A percentile compares a stretch with the other conserved stretches of the same genome.
Evolutionary conservation across 169 alveolate genomes (phyloP).

Genomic region (Plasmodium sp.): DNA sequence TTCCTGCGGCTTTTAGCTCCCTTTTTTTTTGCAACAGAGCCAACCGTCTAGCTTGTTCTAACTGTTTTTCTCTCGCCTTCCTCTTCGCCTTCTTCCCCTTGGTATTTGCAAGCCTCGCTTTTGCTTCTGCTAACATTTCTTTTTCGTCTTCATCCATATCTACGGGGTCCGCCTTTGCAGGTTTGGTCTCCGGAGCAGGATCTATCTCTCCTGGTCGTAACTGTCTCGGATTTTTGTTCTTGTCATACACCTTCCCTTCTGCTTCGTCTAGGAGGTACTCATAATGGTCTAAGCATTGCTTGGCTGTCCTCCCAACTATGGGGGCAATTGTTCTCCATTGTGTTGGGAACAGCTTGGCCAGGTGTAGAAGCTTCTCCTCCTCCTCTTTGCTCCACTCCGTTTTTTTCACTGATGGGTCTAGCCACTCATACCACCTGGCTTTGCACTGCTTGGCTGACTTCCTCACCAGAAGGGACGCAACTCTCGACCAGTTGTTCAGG

Average conservation of each 20-base stretch:
- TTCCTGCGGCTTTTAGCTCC: slow-evolving; percentile 99
- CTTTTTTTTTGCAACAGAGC: slow-evolving; percentile 97
- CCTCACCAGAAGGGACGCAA: slow-evolving; percentile 97
- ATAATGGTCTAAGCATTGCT: slow-evolving; percentile 99
- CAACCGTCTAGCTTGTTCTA: slow-evolving; percentile 97
- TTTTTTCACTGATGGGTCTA: slow-evolving; percentile 98
- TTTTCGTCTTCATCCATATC: slow-evolving; percentile 99
- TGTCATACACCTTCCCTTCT: slow-evolving; percentile 92
- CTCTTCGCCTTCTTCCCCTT: slow-evolving; percentile 99
- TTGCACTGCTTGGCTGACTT: slow-evolving; percentile 99
- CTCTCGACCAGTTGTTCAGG: slow-evolving; percentile 99
- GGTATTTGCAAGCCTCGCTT: slow-evolving; percentile 99
- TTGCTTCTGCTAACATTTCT: slow-evolving; percentile 99
- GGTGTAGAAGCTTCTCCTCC: slow-evolving; percentile 98
- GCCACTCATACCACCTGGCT: slow-evolving; percentile 98
- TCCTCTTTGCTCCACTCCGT: slow-evolving; percentile 99
- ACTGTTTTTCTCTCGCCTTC: slow-evolving; percentile 97
- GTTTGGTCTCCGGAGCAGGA: slow-evolving; percentile 99
- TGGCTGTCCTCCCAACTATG: slow-evolving; percentile 99
- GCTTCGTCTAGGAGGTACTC: slow-evolving; percentile 98
- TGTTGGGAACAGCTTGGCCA: slow-evolving; percentile 99
- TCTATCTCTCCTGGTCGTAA: slow-evolving; percentile 99
- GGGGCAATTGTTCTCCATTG: slow-evolving; percentile 99
- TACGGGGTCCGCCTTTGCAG: slow-evolving; percentile 98
- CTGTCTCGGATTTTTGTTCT: slow-evolving; percentile 93